Evolutionary conservation across 768 basidiomycete species (phyloP).

Genomic region (Pleurotus tuoliensis): DNA sequence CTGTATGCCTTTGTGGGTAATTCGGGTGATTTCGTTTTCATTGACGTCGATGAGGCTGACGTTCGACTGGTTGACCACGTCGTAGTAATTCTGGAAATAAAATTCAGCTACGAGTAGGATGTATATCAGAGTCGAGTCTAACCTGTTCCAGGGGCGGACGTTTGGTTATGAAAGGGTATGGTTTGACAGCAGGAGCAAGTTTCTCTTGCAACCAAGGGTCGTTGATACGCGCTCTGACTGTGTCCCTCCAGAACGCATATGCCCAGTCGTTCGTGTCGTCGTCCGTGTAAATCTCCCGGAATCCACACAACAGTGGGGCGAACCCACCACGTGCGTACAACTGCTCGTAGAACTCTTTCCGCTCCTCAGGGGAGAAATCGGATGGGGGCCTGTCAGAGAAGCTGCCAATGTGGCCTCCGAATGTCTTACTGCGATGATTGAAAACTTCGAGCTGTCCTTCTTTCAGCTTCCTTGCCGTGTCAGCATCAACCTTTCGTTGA

Average conservation of each 20-base stretch:
- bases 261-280: background rate
- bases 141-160: slow-evolving; percentile 10
- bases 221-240: slow-evolving; percentile 9
- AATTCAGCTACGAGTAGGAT: background rate
- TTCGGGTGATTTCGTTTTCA: slow-evolving; percentile 16
- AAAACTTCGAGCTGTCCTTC: slow-evolving; percentile 1
- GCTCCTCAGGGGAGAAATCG: slow-evolving; percentile 11
- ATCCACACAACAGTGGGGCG: slow-evolving; percentile 4
- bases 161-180: slow-evolving; percentile 10
- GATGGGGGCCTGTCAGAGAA: background rate
- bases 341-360: slow-evolving; percentile 11
- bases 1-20: slow-evolving; percentile 17
- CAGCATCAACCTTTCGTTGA: slow-evolving; percentile 12
- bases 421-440: background rate
- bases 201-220: slow-evolving; percentile 8
- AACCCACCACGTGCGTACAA: slow-evolving; percentile 13
- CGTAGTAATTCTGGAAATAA: slow-evolving; percentile 13
- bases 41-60: slow-evolving; percentile 18
- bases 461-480: background rate
- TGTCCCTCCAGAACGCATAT: slow-evolving; percentile 13
- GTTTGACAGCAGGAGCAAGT: slow-evolving; percentile 11
- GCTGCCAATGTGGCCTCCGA: slow-evolving; percentile 3
- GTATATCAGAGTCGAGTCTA: too few relatives aligned
- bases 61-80: slow-evolving; percentile 22
- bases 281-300: slow-evolving; percentile 7